Conservation (phyloP, 225 moss, liverwort and hornwort genomes). For the Polytrichum commune region DNA sequence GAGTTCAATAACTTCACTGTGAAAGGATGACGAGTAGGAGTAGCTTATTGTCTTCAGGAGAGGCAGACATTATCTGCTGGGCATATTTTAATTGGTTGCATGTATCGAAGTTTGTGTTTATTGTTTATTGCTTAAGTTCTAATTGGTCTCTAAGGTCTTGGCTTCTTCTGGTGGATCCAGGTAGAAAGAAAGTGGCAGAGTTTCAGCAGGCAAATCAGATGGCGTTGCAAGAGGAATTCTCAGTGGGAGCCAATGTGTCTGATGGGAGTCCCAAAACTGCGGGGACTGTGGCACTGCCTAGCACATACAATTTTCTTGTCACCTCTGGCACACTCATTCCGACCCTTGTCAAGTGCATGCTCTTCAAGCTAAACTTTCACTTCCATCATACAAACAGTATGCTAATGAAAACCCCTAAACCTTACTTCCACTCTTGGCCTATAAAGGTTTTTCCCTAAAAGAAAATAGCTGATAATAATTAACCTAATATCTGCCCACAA, state of each 20-base stretch:
- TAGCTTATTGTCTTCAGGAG: no score
- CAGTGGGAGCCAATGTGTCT: not conserved
- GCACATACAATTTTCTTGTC: constrained; percentile 38
- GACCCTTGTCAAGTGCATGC: constrained; percentile 59
- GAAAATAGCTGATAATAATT: no score
- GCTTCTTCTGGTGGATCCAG: not conserved
- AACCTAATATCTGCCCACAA: no score
- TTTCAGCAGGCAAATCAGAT: constrained; percentile 31
- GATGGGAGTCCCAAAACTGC: constrained; percentile 10
- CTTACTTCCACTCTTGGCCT: no score
- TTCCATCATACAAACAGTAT: constrained; percentile 48
- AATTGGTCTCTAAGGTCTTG: not conserved
- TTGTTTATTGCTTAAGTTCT: not conserved
- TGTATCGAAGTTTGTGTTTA: not conserved
- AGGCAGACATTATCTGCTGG: no score
- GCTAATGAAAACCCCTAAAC: constrained; percentile 6
- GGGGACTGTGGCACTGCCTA: constrained; percentile 1
- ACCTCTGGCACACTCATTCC: constrained; percentile 65
- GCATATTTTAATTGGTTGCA: not conserved
- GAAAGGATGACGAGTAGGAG: no score
- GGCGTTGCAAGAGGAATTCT: constrained; percentile 25
- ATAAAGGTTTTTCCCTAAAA: no score
- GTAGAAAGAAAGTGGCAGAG: constrained; percentile 40
- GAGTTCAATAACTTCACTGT: no score
- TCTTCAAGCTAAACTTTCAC: constrained; percentile 51